These are phyloP conservation scores for Crithidia thermophila DNA, from an alignment of 208 protist species.

Conservation along the genomic window DNA sequence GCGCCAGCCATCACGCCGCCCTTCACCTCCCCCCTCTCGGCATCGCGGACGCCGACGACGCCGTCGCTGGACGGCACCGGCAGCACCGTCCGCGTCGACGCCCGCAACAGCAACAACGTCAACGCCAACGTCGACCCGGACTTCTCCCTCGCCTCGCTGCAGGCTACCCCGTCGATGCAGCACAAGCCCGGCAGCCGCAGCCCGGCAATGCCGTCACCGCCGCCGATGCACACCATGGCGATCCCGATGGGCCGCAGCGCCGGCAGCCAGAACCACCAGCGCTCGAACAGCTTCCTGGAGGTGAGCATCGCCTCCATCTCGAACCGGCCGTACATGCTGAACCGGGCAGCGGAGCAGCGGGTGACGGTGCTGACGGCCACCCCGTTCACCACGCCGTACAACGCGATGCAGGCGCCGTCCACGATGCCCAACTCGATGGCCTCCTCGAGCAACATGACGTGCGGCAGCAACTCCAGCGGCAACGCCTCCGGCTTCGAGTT, in stretches of 20 bases:
- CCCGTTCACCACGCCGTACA: background rate
- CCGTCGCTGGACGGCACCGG: background rate
- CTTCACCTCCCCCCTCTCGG: background rate
- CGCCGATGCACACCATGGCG: background rate
- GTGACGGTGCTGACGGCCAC: constrained; percentile 4
- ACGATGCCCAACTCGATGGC: background rate
- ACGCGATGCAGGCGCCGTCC: background rate
- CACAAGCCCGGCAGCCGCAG: constrained; percentile 5
- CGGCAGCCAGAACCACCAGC: background rate
- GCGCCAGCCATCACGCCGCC: background rate
- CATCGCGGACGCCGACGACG: background rate
- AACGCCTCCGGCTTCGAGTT: background rate
- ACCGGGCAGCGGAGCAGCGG: constrained; percentile 29
- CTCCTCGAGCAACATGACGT: background rate
- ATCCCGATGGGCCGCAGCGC: background rate
- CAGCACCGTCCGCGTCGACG: background rate
- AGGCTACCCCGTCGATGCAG: background rate
- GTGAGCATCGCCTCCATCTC: constrained; percentile 6
- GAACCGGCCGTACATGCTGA: constrained; percentile 30
- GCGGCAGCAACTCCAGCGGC: background rate
- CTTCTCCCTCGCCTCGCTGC: constrained; percentile 13
- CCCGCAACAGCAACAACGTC: background rate
- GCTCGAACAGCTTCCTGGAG: constrained; percentile 17
- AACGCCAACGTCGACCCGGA: constrained; percentile 3
- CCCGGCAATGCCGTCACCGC: background rate